A percentile compares a stretch with the other conserved stretches of the same genome.
phyloP scores from a whole-genome alignment of 2,329 filamentous ascomycete species.

The Aspergillus sp. region DNA sequence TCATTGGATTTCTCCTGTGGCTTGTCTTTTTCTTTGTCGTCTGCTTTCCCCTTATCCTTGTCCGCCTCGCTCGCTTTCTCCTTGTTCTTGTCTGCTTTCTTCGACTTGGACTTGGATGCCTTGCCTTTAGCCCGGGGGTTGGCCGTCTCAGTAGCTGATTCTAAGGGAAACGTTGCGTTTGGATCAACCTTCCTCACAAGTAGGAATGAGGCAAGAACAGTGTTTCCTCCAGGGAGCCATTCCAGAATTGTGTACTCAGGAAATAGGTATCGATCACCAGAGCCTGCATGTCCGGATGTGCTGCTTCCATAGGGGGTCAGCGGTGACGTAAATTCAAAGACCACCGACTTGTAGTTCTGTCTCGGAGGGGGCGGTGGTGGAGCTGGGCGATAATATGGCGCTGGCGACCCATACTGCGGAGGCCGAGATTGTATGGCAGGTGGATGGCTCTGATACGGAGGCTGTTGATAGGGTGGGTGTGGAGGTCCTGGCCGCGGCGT shows the following conservation, averaged over 20 bases:
- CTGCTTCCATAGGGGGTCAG: constrained; percentile 45
- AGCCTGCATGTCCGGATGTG: constrained; percentile 43
- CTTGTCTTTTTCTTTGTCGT: background rate
- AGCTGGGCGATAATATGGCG: constrained; percentile 36
- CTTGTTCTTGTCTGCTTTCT: constrained; percentile 38
- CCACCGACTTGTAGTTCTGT: constrained; percentile 48
- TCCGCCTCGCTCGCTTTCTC: constrained; percentile 19
- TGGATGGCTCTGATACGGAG: constrained; percentile 33
- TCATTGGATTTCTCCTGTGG: background rate
- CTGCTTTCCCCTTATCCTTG: constrained; percentile 12
- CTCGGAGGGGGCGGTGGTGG: constrained; percentile 38
- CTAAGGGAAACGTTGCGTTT: constrained; percentile 41
- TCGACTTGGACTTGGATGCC: constrained; percentile 35
- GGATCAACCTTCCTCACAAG: constrained; percentile 47
- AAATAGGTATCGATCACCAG: constrained; percentile 52
- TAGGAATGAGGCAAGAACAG: constrained; percentile 51
- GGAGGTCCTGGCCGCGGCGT: constrained; percentile 30
- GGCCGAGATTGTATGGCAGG: constrained; percentile 41
- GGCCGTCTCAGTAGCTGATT: constrained; percentile 32
- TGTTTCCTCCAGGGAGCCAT: constrained; percentile 48
- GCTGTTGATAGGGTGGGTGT: constrained; percentile 33
- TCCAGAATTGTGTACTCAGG: constrained; percentile 53
- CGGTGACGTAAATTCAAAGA: constrained; percentile 50
- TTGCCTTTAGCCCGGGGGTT: constrained; percentile 32
- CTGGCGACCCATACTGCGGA: constrained; percentile 35